Conservation (phyloP, 2,329 filamentous ascomycete species). For the Acarospora socialis region DNA sequence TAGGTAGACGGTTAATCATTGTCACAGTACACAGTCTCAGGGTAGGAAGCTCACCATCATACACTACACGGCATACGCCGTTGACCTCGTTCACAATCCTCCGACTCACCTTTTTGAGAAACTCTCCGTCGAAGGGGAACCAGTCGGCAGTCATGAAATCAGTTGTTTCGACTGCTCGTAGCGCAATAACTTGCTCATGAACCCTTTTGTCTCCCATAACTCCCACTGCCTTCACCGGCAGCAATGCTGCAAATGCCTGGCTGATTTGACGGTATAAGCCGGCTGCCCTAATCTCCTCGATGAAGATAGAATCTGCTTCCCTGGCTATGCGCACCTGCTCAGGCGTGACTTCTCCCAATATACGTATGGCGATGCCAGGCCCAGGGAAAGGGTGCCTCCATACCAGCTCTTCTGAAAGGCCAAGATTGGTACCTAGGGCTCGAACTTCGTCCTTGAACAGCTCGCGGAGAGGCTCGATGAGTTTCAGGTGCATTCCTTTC, state of each 20-base stretch:
- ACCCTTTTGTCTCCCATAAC: conserved; percentile 58
- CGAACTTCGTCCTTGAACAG: conserved; percentile 78
- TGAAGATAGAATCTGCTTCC: conserved; percentile 67
- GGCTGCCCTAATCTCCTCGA: conserved; percentile 56
- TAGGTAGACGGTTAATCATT: conserved; percentile 18
- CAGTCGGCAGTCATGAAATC: conserved; percentile 66
- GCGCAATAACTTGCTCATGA: conserved; percentile 46
- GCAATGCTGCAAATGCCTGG: conserved; percentile 56
- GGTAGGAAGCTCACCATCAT: conserved; percentile 40
- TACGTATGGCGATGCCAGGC: conserved; percentile 60
- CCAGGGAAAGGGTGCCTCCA: conserved; percentile 65
- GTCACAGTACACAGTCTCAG: conserved; percentile 1
- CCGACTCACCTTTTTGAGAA: conserved; percentile 50
- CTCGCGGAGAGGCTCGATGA: conserved; percentile 63
- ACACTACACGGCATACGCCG: conserved; percentile 56
- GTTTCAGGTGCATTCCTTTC: conserved; percentile 37
- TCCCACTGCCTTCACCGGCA: conserved; percentile 51
- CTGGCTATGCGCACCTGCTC: conserved; percentile 66
- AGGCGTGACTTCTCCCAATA: conserved; percentile 70
- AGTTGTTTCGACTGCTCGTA: conserved; percentile 43
- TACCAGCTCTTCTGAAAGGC: conserved; percentile 60
- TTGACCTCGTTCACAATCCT: conserved; percentile 65
- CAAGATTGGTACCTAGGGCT: conserved; percentile 51
- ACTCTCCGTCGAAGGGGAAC: conserved; percentile 49
- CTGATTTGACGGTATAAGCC: conserved; percentile 59